These are phyloP conservation scores for Thalia dealbata DNA, from an alignment of 176 grass and related monocot genomes.

Conservation along the genomic window DNA sequence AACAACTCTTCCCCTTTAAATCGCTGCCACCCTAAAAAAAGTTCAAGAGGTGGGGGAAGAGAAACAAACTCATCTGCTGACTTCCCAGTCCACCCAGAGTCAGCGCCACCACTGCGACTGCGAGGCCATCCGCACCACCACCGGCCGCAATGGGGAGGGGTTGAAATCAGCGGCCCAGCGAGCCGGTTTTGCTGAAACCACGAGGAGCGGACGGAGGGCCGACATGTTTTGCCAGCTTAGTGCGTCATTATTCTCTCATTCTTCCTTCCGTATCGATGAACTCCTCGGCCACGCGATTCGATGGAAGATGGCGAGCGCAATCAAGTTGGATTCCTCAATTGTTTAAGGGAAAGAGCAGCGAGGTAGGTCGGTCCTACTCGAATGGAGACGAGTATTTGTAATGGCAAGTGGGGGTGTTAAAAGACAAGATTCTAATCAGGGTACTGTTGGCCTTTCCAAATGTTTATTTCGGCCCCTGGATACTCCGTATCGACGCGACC, in stretches of 20 bases:
- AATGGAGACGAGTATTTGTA: not conserved
- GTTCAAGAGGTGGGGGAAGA: too few relatives aligned
- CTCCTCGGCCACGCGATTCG: not conserved
- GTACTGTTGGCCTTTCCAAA: not conserved
- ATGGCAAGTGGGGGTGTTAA: slow-evolving; percentile 1
- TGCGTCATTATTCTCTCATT: not conserved
- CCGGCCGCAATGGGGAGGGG: too few relatives aligned
- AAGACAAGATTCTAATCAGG: slow-evolving; percentile 17
- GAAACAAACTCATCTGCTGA: too few relatives aligned
- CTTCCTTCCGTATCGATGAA: not conserved
- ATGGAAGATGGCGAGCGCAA: too few relatives aligned
- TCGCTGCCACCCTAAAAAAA: too few relatives aligned
- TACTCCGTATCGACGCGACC: too few relatives aligned
- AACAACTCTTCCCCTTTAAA: too few relatives aligned
- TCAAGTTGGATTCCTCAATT: too few relatives aligned
- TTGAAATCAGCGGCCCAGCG: slow-evolving; percentile 45
- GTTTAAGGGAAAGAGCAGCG: slow-evolving; percentile 1
- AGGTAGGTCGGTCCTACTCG: too few relatives aligned
- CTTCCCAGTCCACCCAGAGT: too few relatives aligned
- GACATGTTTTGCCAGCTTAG: not conserved
- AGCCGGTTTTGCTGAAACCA: slow-evolving; percentile 27
- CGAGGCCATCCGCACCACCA: too few relatives aligned
- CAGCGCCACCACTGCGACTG: too few relatives aligned
- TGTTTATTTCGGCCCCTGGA: not conserved
- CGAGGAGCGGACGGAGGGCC: slow-evolving; percentile 17